Conservation (phyloP, 345 rosid genomes). For the Hevea brasiliensis region DNA sequence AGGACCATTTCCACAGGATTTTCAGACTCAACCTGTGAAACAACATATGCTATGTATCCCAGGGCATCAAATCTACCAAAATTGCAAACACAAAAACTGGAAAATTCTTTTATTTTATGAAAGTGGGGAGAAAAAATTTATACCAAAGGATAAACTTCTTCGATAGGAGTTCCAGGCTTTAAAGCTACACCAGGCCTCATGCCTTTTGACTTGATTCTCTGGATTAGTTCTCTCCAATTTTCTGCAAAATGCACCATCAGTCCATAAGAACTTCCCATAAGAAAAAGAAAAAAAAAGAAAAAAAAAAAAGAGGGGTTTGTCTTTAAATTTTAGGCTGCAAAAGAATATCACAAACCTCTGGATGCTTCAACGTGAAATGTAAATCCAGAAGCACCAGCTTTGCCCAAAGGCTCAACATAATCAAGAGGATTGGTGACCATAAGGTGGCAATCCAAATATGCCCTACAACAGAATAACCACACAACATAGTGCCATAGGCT, state of each 20-base stretch:
- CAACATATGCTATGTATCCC: neutral
- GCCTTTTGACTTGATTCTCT: slow-evolving; percentile 67
- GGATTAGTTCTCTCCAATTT: slow-evolving; percentile 77
- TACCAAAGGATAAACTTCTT: slow-evolving; percentile 88
- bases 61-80: neutral
- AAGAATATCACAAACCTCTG: slow-evolving; percentile 45
- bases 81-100: neutral
- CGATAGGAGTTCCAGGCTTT: slow-evolving; percentile 80
- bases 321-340: neutral
- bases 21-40: slow-evolving; percentile 61
- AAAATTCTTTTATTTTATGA: neutral
- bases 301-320: neutral
- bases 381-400: slow-evolving; percentile 96
- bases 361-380: slow-evolving; percentile 90
- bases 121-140: slow-evolving; percentile 11
- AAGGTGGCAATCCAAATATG: slow-evolving; percentile 91
- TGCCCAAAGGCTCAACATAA: slow-evolving; percentile 68
- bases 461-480: slow-evolving; percentile 42
- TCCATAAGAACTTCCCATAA: slow-evolving; percentile 6
- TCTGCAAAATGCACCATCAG: slow-evolving; percentile 42
- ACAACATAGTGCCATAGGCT: neutral
- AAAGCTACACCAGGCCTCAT: slow-evolving; percentile 88
- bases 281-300: neutral
- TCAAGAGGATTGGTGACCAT: slow-evolving; percentile 93
- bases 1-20: slow-evolving; percentile 91